Percentiles rank a stretch among this genome's conserved stretches.
phyloP scores from a whole-genome alignment of 139 green algal genomes.

The Chlamydomonas sp. region DNA sequence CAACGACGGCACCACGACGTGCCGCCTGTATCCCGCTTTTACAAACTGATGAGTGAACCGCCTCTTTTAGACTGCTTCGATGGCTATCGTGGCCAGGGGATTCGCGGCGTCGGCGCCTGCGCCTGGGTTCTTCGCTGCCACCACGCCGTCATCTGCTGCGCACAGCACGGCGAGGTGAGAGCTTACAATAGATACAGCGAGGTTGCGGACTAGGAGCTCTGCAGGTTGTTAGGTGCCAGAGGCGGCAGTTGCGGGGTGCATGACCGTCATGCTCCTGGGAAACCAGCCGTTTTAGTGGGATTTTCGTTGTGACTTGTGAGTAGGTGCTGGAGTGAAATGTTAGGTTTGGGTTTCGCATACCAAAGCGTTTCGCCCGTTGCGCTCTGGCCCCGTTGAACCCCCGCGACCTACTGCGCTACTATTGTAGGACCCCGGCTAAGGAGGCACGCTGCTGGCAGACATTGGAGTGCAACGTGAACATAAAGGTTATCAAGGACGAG shows the following conservation, averaged over 20 bases:
- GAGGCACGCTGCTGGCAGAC: slow-evolving; percentile 23
- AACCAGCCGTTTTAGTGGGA: no score
- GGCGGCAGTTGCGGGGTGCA: background rate
- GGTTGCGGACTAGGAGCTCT: no score
- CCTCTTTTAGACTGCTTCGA: background rate
- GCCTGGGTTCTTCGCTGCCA: slow-evolving; percentile 20
- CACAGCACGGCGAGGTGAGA: slow-evolving; percentile 6
- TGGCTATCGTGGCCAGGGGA: slow-evolving; percentile 22
- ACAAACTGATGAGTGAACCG: background rate
- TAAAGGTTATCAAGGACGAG: slow-evolving; percentile 24
- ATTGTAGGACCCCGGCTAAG: slow-evolving; percentile 27
- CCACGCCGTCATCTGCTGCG: slow-evolving; percentile 21
- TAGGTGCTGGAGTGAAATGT: no score
- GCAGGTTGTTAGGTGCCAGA: background rate
- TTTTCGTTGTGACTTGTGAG: no score
- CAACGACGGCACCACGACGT: no score
- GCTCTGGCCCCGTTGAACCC: background rate
- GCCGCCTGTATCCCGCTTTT: background rate
- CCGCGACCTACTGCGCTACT: background rate
- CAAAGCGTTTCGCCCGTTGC: background rate
- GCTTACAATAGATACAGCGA: background rate
- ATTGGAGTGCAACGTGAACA: background rate
- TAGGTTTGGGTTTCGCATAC: background rate
- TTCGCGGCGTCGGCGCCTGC: background rate
- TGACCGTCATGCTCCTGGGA: no score